Evolutionary conservation across 306 rosid species (phyloP).

Genomic region (Dalbergia oliveri): DNA sequence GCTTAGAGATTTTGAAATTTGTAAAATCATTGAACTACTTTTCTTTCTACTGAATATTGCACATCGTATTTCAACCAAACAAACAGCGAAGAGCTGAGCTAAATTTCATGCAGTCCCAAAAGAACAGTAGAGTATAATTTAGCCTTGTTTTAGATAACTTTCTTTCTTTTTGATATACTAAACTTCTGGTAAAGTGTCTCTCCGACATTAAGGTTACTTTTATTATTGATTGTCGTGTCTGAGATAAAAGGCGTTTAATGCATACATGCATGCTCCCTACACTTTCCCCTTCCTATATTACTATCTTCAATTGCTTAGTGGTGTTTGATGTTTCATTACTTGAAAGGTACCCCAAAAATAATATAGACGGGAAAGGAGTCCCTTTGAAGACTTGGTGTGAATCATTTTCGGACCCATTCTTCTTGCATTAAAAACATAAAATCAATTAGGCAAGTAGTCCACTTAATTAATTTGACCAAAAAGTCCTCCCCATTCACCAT

Average conservation of each 20-base stretch:
- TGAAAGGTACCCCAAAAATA: constrained; percentile 8
- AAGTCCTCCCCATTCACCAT: background rate
- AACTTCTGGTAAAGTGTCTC: background rate
- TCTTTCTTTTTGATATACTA: background rate
- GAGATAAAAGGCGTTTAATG: constrained; percentile 2
- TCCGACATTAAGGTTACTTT: constrained; percentile 8
- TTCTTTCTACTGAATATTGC: too few species aligned
- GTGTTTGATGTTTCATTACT: background rate
- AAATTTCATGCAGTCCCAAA: too few species aligned
- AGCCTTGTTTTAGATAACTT: background rate
- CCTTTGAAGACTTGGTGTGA: constrained; percentile 5
- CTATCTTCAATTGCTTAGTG: background rate
- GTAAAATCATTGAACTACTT: too few species aligned
- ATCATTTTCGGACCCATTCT: background rate
- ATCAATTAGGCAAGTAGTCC: background rate
- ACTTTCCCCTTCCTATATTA: background rate
- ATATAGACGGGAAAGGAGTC: background rate
- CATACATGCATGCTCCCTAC: background rate
- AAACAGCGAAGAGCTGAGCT: too few species aligned
- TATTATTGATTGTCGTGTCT: background rate
- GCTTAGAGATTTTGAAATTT: too few species aligned
- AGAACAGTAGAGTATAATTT: too few species aligned
- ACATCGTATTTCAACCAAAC: too few species aligned
- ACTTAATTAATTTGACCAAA: constrained; percentile 29
- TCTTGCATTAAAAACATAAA: background rate